phyloP scores from a whole-genome alignment of 129 eudicot species.

The Escallonia herrerae region DNA sequence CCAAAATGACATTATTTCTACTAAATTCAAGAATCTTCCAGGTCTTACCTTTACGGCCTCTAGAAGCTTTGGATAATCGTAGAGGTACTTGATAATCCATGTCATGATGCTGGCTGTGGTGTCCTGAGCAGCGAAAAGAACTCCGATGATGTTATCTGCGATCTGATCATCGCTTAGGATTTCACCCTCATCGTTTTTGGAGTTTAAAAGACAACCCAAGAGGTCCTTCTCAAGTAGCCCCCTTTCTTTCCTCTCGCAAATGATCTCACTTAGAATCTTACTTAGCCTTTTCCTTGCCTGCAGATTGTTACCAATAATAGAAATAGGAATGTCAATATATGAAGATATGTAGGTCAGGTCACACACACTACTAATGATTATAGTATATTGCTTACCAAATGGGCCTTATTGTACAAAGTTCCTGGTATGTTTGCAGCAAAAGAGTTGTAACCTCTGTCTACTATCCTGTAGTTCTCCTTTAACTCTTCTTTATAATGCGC shows the following conservation, averaged over 20 bases:
- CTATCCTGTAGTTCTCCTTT: conserved; percentile 42
- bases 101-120: conserved; percentile 60
- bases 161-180: conserved; percentile 39
- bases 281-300: conserved; percentile 48
- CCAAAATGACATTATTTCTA: background rate
- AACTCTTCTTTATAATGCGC: conserved; percentile 33
- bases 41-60: conserved; percentile 37
- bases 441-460: conserved; percentile 53
- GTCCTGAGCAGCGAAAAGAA: conserved; percentile 57
- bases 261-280: conserved; percentile 31
- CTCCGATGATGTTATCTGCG: conserved; percentile 58
- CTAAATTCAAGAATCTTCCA: background rate
- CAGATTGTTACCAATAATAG: background rate
- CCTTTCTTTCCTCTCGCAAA: conserved; percentile 40
- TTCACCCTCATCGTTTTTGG: conserved; percentile 33
- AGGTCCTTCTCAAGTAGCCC: conserved; percentile 27
- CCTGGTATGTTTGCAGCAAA: conserved; percentile 54
- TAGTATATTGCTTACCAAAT: conserved; percentile 28
- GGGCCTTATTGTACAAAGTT: conserved; percentile 45
- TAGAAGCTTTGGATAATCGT: conserved; percentile 42
- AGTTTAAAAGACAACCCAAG: conserved; percentile 38
- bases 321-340: background rate
- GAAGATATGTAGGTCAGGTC: background rate
- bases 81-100: conserved; percentile 52
- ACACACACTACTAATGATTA: background rate